Percentiles rank a stretch among this genome's conserved stretches.
phyloP scores from a whole-genome alignment of 2,329 filamentous ascomycete genomes.

The Metarhizium humberi region DNA sequence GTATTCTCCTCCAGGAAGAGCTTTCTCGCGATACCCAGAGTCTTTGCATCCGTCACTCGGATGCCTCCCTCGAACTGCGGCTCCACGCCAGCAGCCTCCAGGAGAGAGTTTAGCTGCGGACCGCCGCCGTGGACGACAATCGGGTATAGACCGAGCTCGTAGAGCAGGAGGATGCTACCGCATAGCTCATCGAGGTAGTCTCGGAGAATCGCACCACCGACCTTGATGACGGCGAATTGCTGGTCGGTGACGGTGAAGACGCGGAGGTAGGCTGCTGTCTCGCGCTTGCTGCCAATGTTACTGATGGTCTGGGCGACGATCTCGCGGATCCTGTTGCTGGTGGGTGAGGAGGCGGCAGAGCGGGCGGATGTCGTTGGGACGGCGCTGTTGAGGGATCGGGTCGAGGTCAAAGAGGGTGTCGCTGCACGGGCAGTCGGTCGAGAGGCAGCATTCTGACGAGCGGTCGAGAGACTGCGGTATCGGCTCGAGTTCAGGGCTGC shows the following conservation, averaged over 20 bases:
- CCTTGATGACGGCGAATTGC: conserved; percentile 97
- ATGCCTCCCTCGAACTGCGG: conserved; percentile 96
- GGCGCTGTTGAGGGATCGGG: neutral
- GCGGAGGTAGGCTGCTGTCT: conserved; percentile 91
- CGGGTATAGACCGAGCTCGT: conserved; percentile 89
- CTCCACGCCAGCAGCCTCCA: conserved; percentile 86
- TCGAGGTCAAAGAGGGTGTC: neutral
- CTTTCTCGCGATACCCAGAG: conserved; percentile 79
- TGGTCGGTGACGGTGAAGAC: conserved; percentile 96
- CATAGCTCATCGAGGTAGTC: conserved; percentile 90
- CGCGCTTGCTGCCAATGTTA: conserved; percentile 91
- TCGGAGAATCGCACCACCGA: conserved; percentile 90
- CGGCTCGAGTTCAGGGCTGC: too few relatives aligned
- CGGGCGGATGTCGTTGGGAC: neutral
- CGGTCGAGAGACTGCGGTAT: too few relatives aligned
- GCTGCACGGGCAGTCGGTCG: too few relatives aligned
- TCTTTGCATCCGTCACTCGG: conserved; percentile 90
- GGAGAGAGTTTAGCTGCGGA: conserved; percentile 85
- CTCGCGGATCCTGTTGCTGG: conserved; percentile 21
- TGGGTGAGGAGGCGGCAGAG: neutral
- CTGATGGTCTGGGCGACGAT: conserved; percentile 56
- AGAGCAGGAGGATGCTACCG: conserved; percentile 80
- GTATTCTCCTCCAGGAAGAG: conserved; percentile 94
- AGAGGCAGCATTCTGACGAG: too few relatives aligned
- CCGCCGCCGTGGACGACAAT: conserved; percentile 94